Percentiles rank a stretch among this genome's conserved stretches.
Conservation (phyloP, 176 grass and related monocot species). For the Stipa capillata region DNA sequence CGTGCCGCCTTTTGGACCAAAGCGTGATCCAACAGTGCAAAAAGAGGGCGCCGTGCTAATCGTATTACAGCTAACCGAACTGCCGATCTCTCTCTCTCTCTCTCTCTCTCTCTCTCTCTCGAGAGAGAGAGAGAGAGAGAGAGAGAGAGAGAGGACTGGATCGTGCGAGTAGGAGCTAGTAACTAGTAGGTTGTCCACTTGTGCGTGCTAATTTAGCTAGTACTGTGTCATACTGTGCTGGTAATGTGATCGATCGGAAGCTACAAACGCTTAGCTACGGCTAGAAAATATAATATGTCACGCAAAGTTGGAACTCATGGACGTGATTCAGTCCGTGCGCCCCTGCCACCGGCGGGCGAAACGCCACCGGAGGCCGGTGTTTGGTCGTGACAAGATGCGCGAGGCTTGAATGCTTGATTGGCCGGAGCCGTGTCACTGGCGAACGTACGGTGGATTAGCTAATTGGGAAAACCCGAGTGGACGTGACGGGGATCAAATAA, state of each 20-base stretch:
- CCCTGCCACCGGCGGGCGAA: not conserved
- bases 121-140: no score
- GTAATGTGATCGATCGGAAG: not conserved
- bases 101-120: no score
- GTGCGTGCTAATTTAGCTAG: not conserved
- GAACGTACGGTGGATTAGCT: no score
- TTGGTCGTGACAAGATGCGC: not conserved
- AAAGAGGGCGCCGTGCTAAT: no score
- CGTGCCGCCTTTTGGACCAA: slow-evolving; percentile 22
- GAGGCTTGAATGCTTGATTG: no score
- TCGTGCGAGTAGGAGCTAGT: not conserved
- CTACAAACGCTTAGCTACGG: not conserved
- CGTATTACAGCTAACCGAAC: slow-evolving; percentile 9
- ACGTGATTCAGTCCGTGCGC: not conserved
- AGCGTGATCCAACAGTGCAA: not conserved
- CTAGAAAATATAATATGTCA: not conserved
- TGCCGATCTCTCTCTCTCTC: no score
- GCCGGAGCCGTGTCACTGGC: not conserved
- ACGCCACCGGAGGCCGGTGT: no score
- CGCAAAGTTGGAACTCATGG: not conserved
- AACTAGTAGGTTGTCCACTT: not conserved
- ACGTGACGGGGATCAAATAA: not conserved
- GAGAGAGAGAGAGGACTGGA: no score
- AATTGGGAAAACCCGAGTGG: no score
- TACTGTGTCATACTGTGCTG: not conserved